Evolutionary conservation across 306 rosid species (phyloP).

Genomic region (Begonia fuchsioides): DNA sequence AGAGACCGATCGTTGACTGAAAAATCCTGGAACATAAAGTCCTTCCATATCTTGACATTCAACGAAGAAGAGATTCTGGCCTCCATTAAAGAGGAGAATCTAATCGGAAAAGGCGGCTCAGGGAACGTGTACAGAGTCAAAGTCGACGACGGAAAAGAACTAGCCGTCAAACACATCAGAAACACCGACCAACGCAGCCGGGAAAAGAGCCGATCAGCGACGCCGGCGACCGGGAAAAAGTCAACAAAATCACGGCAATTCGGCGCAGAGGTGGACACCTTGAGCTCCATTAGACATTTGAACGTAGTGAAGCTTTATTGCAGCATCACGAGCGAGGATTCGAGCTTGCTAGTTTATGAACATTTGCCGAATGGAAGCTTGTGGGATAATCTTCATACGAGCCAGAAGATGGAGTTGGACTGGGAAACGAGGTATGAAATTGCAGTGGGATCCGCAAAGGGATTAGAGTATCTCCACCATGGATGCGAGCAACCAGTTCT

Average conservation of each 20-base stretch:
- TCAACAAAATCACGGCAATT: slow-evolving; percentile 20
- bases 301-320: slow-evolving; percentile 77
- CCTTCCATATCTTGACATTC: slow-evolving; percentile 64
- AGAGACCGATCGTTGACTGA: slow-evolving; percentile 14
- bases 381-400: slow-evolving; percentile 58
- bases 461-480: slow-evolving; percentile 79
- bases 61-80: slow-evolving; percentile 32
- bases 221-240: slow-evolving; percentile 33
- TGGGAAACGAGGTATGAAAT: slow-evolving; percentile 74
- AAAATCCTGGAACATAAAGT: slow-evolving; percentile 54
- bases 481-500: slow-evolving; percentile 61
- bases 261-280: slow-evolving; percentile 47
- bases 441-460: slow-evolving; percentile 77
- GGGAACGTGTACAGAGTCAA: slow-evolving; percentile 63
- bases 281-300: slow-evolving; percentile 65
- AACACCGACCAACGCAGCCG: slow-evolving; percentile 2
- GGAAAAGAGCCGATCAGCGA: slow-evolving; percentile 12
- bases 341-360: slow-evolving; percentile 77
- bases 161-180: slow-evolving; percentile 73
- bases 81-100: slow-evolving; percentile 46
- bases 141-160: slow-evolving; percentile 27
- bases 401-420: slow-evolving; percentile 21
- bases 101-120: slow-evolving; percentile 81
- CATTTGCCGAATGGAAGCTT: slow-evolving; percentile 77
- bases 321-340: slow-evolving; percentile 52